Evolutionary conservation across 2,329 filamentous ascomycete species (phyloP).

Genomic region (Cercospora sp.): DNA sequence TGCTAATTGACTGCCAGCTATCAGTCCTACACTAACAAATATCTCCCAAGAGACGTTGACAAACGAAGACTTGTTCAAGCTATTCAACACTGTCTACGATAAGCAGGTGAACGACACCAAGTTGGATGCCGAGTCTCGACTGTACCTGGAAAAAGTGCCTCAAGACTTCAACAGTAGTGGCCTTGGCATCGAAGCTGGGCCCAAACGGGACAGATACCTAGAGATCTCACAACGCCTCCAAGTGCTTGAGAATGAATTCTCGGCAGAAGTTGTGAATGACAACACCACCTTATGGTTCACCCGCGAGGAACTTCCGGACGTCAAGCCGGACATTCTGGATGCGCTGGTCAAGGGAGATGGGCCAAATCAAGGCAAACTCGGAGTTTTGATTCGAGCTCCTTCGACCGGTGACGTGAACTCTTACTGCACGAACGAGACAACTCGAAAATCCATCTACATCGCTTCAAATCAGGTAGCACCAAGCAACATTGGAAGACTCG

Average conservation of each 20-base stretch:
- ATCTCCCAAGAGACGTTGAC: conserved; percentile 72
- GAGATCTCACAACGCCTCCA: conserved; percentile 76
- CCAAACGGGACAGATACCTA: conserved; percentile 73
- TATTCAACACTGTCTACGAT: conserved; percentile 51
- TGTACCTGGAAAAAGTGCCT: conserved; percentile 70
- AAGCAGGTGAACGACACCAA: conserved; percentile 49
- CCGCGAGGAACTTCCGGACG: conserved; percentile 67
- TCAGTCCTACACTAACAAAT: conserved; percentile 52
- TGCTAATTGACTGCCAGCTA: conserved; percentile 42
- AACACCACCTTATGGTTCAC: conserved; percentile 75
- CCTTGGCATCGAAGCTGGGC: conserved; percentile 64
- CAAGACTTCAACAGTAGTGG: conserved; percentile 74
- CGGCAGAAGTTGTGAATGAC: conserved; percentile 77
- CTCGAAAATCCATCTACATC: conserved; percentile 65
- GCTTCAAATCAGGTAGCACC: conserved; percentile 76
- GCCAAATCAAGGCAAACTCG: conserved; percentile 65
- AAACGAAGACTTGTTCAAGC: conserved; percentile 72
- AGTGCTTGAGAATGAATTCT: conserved; percentile 68
- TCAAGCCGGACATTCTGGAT: conserved; percentile 67
- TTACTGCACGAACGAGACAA: conserved; percentile 68
- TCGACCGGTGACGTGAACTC: conserved; percentile 68
- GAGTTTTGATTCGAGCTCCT: conserved; percentile 72
- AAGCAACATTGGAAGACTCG: conserved; percentile 68
- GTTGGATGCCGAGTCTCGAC: conserved; percentile 65
- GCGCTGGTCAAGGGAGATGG: conserved; percentile 67